Base-by-base conservation (phyloP, 2,329 filamentous ascomycete genomes). In the Colletotrichum sidae region DNA sequence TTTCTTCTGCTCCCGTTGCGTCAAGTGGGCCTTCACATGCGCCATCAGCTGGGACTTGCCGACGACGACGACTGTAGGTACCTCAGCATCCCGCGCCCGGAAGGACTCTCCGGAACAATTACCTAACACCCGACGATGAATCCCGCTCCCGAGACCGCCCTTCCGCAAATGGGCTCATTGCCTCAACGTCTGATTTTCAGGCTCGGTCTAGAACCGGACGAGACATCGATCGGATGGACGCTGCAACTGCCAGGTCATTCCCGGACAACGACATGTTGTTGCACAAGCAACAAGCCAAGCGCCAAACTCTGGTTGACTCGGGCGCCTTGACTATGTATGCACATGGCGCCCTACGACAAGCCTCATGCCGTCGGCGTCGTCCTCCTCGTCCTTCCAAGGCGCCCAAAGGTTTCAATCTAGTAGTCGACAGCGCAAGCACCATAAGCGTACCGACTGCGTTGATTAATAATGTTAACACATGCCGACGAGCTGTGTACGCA, bases 311-410 rank as follows among this genome's bases (percentile, higher is more conserved):
- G 7, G 8, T 56, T 49, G 58, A 56, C 62, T 55, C 15, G 46
- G 15, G 35, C 62, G 37, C 62, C 52, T 37, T 51, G 25, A 25
- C 25, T 25, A 25, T 25, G 25, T 5, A 13, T 46, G 47, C 38
- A 42, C 25, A 54, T 12, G 12, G 46, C 58, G 62, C 62, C 62
- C 62, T 65, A 41, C 62, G 13, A 42, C 9, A 13, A 57, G 58
- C 62, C 62, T 52, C 62, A 62, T 53, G 62, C 53, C 58, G 46
- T 42, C 42, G 42, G 9, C 13, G 25, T 25, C 25, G 9, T 34
- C 25, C 37, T 39, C 17, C 33, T 34, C 15, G n/a, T 37, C 17
- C 56, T 46, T 5, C 25, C 25, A 25, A 25, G 25, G 25, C 25
- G 25, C 25, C 25, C 25, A 25, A 25, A 25, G 25, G 25, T 25